Evolutionary conservation across 495 filamentous ascomycete genomes (phyloP), one percentile per base, ranked within the genome.

Genomic region (Glarea lozoyensis): DNA sequence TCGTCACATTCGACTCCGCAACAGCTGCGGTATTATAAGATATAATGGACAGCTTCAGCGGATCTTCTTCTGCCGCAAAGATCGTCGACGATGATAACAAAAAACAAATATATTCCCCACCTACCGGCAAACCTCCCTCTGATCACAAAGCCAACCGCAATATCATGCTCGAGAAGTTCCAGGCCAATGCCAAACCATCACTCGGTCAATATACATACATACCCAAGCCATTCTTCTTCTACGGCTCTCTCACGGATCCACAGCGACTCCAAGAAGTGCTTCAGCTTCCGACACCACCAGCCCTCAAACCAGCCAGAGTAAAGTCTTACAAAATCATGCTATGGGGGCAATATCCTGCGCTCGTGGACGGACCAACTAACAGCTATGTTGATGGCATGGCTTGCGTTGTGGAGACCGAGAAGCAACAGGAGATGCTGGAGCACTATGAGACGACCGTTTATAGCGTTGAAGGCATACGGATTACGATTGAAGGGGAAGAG

Each of bases 181-280:
- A 37, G 31, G 37, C 30, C 38, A 17, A 42, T 37, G 38, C 15
- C 40, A 37, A 36, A 18, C 38, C 45, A 48, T 37, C 38, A 34
- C 45, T 42, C 19, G 30, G 19, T 42, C 37, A 42, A 42, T 41
- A 42, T 21, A 18, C 23, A 34, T 48, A 48, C 37, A 42, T 31
- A 36, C 38, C 45, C 42, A 48, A 48, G 45, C 45, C 18, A 37
- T 49, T 49, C 46, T 49, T 43, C 41, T 43, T 49, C 39, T 49
- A 37, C 30, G 40, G 46, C 46, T 30, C 46, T 43, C 46, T 43
- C 25, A 49, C 24, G 25, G 39, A 43, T 49, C 40, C 41, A 21
- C 19, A 24, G 40, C 32, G 15, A 43, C 46, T 49, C 23, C 46
- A 43, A 37, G 30, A 43, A 9, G 40, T 49, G 4, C 40, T 49